Evolutionary conservation across 768 basidiomycete species (phyloP).

Genomic region (Boletales sp.): DNA sequence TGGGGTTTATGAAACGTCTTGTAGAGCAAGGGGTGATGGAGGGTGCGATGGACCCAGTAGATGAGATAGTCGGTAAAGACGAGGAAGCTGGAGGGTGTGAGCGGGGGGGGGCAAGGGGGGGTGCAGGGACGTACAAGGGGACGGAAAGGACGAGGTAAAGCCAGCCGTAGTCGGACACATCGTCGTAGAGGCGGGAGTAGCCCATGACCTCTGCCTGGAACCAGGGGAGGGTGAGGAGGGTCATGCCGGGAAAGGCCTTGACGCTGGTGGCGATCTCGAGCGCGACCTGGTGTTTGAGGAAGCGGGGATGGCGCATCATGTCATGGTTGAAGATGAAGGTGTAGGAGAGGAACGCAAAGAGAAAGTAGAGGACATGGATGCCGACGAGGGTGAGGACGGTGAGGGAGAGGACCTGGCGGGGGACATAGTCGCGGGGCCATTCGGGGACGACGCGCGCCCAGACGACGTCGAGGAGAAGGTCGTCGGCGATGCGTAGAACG

Average conservation of each 20-base stretch:
- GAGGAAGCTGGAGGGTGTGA: slow-evolving; percentile 51
- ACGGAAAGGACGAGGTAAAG: slow-evolving; percentile 64
- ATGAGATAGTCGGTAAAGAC: slow-evolving; percentile 89
- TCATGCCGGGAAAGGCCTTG: slow-evolving; percentile 80
- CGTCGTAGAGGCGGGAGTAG: slow-evolving; percentile 72
- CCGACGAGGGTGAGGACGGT: slow-evolving; percentile 70
- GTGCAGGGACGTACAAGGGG: slow-evolving; percentile 50
- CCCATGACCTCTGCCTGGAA: slow-evolving; percentile 92
- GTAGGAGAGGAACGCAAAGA: slow-evolving; percentile 85
- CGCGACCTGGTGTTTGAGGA: slow-evolving; percentile 82
- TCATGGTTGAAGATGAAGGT: slow-evolving; percentile 87
- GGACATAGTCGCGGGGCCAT: slow-evolving; percentile 83
- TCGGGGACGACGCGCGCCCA: slow-evolving; percentile 80
- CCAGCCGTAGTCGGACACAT: slow-evolving; percentile 77
- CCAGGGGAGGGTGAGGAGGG: slow-evolving; percentile 84
- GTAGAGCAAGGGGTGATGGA: slow-evolving; percentile 85
- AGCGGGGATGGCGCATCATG: slow-evolving; percentile 93
- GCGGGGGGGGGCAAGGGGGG: not conserved
- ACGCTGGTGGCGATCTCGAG: slow-evolving; percentile 75
- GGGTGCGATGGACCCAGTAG: slow-evolving; percentile 93
- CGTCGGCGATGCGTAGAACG: slow-evolving; percentile 69
- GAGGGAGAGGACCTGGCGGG: slow-evolving; percentile 75
- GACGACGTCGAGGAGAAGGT: slow-evolving; percentile 69
- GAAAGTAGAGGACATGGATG: slow-evolving; percentile 82
- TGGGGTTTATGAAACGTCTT: slow-evolving; percentile 95